Conservation (phyloP, 2,329 filamentous ascomycete species). For the Diaporthe citrichinensis region DNA sequence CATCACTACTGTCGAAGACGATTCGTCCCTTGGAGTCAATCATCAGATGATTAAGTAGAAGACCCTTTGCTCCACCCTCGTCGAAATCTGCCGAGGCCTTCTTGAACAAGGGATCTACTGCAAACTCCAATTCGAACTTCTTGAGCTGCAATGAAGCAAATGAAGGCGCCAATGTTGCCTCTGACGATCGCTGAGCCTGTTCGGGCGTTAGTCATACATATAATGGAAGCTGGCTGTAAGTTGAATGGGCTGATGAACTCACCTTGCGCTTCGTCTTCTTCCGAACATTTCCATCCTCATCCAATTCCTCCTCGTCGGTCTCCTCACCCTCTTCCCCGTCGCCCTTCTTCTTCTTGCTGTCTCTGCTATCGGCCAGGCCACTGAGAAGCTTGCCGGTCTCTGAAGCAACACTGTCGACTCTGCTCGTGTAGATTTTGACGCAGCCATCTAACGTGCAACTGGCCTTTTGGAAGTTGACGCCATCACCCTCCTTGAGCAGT, state of each 20-base stretch:
- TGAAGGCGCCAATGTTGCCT: slow-evolving; percentile 91
- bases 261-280: slow-evolving; percentile 57
- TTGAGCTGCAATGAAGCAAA: slow-evolving; percentile 93
- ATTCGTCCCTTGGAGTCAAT: slow-evolving; percentile 94
- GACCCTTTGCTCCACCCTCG: slow-evolving; percentile 95
- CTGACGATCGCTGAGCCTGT: slow-evolving; percentile 81
- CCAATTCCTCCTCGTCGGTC: slow-evolving; percentile 71
- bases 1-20: slow-evolving; percentile 98
- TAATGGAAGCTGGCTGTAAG: slow-evolving; percentile 31
- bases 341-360: slow-evolving; percentile 78
- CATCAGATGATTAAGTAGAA: slow-evolving; percentile 95
- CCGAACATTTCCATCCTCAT: slow-evolving; percentile 71
- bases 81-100: slow-evolving; percentile 99
- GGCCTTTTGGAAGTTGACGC: slow-evolving; percentile 98
- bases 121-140: slow-evolving; percentile 97
- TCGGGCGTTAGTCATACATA: slow-evolving; percentile 41
- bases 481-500: slow-evolving; percentile 92
- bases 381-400: slow-evolving; percentile 96
- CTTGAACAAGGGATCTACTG: slow-evolving; percentile 98
- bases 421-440: slow-evolving; percentile 98
- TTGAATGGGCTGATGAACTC: slow-evolving; percentile 49
- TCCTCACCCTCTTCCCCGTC: slow-evolving; percentile 76
- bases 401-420: slow-evolving; percentile 97
- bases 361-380: slow-evolving; percentile 90
- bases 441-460: slow-evolving; percentile 98